Conservation (phyloP, 108 stramenopile species). For the Fragilaria crotonensis region DNA sequence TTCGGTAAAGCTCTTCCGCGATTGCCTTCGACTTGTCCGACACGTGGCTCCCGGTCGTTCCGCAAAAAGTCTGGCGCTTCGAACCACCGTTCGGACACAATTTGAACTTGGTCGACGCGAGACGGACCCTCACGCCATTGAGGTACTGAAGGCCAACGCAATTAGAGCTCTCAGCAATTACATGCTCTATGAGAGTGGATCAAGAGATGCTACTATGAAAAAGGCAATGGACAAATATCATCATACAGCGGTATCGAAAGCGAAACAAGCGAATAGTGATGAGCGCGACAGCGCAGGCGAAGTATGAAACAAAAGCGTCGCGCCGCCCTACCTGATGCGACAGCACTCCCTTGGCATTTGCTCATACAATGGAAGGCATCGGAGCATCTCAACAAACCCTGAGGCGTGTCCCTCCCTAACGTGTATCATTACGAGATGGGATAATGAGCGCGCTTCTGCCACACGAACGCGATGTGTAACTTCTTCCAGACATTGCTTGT, state of each 20-base stretch:
- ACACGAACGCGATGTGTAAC: no score
- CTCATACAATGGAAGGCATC: no score
- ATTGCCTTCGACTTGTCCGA: constrained; percentile 66
- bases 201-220: constrained; percentile 50
- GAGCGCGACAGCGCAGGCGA: no score
- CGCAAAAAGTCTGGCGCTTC: constrained; percentile 64
- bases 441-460: no score
- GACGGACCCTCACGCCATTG: constrained; percentile 40
- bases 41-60: constrained; percentile 77
- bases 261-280: no score
- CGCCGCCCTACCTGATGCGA: no score
- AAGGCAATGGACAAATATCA: constrained; percentile 30
- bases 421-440: no score
- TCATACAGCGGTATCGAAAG: background rate
- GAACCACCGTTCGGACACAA: constrained; percentile 55
- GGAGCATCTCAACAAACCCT: no score
- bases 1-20: constrained; percentile 57
- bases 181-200: constrained; percentile 70
- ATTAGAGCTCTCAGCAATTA: constrained; percentile 84
- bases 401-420: no score
- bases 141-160: constrained; percentile 61
- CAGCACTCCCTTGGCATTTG: no score
- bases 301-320: no score
- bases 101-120: constrained; percentile 41
- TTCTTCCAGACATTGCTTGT: no score